These are phyloP conservation scores for Chimonanthus praecox DNA, from an alignment of 164 flowering plant genomes.

Conservation along the genomic window DNA sequence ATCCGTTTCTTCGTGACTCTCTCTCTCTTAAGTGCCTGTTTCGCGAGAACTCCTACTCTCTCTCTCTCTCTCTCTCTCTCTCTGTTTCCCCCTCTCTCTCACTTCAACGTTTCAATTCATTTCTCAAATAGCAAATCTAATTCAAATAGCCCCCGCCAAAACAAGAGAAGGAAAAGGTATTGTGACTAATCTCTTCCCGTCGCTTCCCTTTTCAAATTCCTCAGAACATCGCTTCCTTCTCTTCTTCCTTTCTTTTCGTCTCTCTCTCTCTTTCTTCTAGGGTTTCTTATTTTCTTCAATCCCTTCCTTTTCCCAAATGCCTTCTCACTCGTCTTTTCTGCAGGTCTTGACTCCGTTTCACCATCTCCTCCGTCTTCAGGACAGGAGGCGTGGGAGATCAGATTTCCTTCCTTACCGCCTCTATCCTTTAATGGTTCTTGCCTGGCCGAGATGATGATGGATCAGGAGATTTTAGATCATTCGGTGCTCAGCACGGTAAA, in stretches of 20 bases:
- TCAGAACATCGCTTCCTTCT: not conserved
- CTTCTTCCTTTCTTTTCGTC: not conserved
- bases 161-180: not conserved
- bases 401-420: not conserved
- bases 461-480: not conserved
- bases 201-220: not conserved
- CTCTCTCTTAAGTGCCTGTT: not conserved
- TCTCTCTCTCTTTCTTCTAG: not conserved
- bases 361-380: not conserved
- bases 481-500: too few species aligned
- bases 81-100: not conserved
- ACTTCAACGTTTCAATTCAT: not conserved
- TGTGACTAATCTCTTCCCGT: not conserved
- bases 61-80: not conserved
- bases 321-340: not conserved
- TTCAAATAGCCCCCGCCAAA: not conserved
- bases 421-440: not conserved
- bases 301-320: not conserved
- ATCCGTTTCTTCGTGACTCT: not conserved
- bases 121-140: not conserved
- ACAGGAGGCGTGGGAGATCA: not conserved
- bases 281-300: slow-evolving; percentile 1
- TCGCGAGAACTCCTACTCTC: not conserved
- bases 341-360: slow-evolving; percentile 1
- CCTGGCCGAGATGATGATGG: not conserved